Conservation (phyloP, 768 basidiomycete genomes). For the Boletus sensibilis region DNA sequence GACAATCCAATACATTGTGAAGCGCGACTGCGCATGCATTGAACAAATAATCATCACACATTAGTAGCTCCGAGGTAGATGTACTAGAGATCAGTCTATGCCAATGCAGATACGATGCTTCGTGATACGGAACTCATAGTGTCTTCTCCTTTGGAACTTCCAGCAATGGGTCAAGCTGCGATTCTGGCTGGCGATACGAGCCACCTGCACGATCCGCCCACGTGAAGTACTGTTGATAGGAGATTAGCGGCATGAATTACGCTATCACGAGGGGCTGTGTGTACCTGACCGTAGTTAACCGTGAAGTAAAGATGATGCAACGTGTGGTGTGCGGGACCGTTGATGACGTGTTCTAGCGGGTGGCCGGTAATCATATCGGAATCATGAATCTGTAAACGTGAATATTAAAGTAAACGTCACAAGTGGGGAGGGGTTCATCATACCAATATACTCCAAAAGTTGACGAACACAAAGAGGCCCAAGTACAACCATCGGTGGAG, state of each 20-base stretch:
- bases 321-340: slow-evolving; percentile 98
- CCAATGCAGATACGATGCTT: background rate
- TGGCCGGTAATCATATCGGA: slow-evolving; percentile 98
- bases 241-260: slow-evolving; percentile 13
- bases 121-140: background rate
- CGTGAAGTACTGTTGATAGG: slow-evolving; percentile 81
- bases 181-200: slow-evolving; percentile 87
- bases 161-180: slow-evolving; percentile 79
- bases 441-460: slow-evolving; percentile 92
- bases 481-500: slow-evolving; percentile 84
- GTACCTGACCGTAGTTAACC: slow-evolving; percentile 89
- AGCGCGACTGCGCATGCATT: background rate
- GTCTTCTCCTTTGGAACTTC: slow-evolving; percentile 44
- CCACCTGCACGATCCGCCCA: slow-evolving; percentile 84
- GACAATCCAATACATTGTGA: background rate
- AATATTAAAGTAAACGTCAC: background rate
- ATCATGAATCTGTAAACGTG: slow-evolving; percentile 81
- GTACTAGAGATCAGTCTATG: slow-evolving; percentile 15
- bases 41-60: slow-evolving; percentile 9
- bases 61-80: slow-evolving; percentile 21
- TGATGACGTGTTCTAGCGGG: slow-evolving; percentile 84
- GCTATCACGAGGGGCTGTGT: slow-evolving; percentile 31
- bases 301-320: slow-evolving; percentile 97
- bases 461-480: slow-evolving; percentile 84
- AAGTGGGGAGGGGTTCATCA: slow-evolving; percentile 23